Base-by-base conservation (phyloP, 768 basidiomycete genomes). In the Chalciporus piperatus region DNA sequence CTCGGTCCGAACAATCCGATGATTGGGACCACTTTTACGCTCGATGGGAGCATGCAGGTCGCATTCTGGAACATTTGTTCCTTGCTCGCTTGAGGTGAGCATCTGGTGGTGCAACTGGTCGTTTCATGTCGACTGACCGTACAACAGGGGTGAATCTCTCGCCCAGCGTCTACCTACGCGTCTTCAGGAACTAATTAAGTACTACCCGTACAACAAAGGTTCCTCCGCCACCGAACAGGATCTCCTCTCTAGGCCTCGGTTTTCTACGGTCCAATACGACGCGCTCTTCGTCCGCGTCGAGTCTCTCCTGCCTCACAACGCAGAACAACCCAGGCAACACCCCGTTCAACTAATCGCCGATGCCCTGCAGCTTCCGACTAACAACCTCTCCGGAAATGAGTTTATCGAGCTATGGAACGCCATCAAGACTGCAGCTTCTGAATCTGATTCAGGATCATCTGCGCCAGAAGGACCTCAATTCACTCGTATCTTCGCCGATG, bases 11-110 rank as follows among this genome's bases (percentile, higher is more conserved):
- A 39, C 69, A 71, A 10, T 74, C 70, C 1, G 84, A 87, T 45
- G 79, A 83, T 48, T 89, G 83, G 84, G 50, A 65, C 12, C 63
- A 74, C 9, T 89, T 91, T 62, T 92, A 91, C 62, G 71, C 73
- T 4, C 76, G 84, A 27, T 92, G 90, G 90, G 87, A 92, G 58
- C 74, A 76, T 25, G 78, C 81, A 9, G 90, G 87, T 27, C 74
- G 87, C 19, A 78, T 86, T 38, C 61, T 91, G 45, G 90, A 91
- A 58, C 89, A 92, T 69, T 51, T 92, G 8, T 89, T 91, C 69
- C 73, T 92, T 49, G 76, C 84, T 16, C 76, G 79, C 50, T 81
- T 91, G 50, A 79, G 90, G 89, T 88, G 50, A 49, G 48, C 74
- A 2, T 32, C 57, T 16, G 44, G 8, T 22, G 14, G 13, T 14